phyloP scores from a whole-genome alignment of 371 early-diverging fungal genomes.

The Mortierella sp. region DNA sequence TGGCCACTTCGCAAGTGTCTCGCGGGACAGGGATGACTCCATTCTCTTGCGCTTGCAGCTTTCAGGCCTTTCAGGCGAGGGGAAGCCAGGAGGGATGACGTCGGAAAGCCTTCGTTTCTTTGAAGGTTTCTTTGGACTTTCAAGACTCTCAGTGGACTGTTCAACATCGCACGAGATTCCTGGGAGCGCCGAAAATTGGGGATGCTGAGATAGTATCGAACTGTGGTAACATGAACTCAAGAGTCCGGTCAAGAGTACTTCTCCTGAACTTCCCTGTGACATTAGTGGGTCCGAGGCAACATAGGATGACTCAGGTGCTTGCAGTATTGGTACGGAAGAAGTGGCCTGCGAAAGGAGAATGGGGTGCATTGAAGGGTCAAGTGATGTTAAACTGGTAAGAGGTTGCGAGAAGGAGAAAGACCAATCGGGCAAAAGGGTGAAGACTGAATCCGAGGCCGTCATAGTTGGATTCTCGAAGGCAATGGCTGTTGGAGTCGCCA shows the following conservation, averaged over 20 bases:
- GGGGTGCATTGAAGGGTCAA: background rate
- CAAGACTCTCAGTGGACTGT: too few species aligned
- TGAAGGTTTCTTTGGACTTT: too few species aligned
- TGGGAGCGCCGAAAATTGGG: too few species aligned
- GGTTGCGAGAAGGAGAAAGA: background rate
- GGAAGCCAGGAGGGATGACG: too few species aligned
- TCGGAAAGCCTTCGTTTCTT: too few species aligned
- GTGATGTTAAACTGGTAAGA: background rate
- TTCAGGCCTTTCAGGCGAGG: too few species aligned
- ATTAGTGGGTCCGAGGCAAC: background rate
- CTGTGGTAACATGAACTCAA: too few species aligned
- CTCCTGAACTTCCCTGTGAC: background rate
- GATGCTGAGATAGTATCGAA: too few species aligned
- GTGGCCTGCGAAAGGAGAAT: background rate
- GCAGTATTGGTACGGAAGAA: background rate
- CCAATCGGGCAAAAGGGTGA: background rate
- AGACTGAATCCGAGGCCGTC: background rate
- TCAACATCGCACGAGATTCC: too few species aligned
- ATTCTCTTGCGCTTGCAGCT: too few species aligned
- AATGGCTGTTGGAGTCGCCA: background rate
- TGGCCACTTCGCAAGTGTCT: background rate
- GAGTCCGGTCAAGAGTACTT: background rate
- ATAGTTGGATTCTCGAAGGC: background rate
- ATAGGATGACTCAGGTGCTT: background rate
- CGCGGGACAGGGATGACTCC: too few species aligned